Base-by-base conservation (phyloP, 2,329 filamentous ascomycete genomes). In the Aspergillus eucalypticola region DNA sequence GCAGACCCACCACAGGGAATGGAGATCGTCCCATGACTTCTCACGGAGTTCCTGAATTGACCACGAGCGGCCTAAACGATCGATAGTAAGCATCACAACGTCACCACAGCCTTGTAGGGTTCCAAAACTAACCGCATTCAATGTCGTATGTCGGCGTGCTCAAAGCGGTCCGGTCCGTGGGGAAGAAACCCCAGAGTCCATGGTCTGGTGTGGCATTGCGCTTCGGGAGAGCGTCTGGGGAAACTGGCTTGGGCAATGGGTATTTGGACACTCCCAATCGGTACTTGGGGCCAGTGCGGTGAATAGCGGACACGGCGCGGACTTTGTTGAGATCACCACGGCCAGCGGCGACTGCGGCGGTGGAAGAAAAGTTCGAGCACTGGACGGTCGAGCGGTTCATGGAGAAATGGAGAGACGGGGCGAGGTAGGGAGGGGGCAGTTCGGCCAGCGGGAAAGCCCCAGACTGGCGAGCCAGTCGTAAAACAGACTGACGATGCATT, bases 1-100 rank as follows among this genome's bases (percentile, higher is more conserved):
- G 75, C 95, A 98, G 58, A 92, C 86, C 92, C 93, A 99, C 92
- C 94, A 99, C 71, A 99, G 83, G 63, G 83, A 82, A 77, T 98
- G 93, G 69, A 99, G 79, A 75, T 98, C 93, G 63, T 96, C 91
- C 91, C 92, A 99, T 64, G 89, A 92, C 80, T 97, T 97, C 64
- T 85, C 83, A 64, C 93, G 86, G 71, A 99, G 82, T 80, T 99
- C 95, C 78, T 91, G 86, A 7, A 90, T 87, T 10, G 84, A 87
- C 95, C 95, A 99, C 27, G 87, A 82, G 56, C 95, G 86, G 15
- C 95, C 84, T 87, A 63, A 27, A 63, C 56, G 39, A 48, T 32
- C 8, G 32, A 42, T 27, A 21, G 44, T 70, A 39, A 70, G 66
- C 56, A 63, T 53, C 50, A 52, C 51, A 41, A 8, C 21, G 27